Conservation (phyloP, 345 rosid species). For the Populus euphratica region DNA sequence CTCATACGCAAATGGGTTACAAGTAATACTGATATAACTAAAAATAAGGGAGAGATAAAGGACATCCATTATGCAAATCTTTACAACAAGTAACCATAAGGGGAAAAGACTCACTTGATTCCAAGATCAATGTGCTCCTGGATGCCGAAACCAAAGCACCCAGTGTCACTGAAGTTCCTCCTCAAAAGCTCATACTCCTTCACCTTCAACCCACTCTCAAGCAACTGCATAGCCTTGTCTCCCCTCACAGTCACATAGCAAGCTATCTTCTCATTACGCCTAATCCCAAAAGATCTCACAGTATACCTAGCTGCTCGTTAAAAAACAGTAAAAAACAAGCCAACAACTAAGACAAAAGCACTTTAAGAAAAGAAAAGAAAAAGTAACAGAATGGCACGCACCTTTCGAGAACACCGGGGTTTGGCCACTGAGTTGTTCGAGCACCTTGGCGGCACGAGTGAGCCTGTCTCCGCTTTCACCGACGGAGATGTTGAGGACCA, state of each 20-base stretch:
- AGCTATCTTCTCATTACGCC: slow-evolving; percentile 97
- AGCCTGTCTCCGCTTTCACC: slow-evolving; percentile 94
- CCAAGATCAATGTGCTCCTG: slow-evolving; percentile 99
- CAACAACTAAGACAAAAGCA: no score
- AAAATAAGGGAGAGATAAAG: no score
- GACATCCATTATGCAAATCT: no score
- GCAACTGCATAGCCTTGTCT: slow-evolving; percentile 95
- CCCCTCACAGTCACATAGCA: slow-evolving; percentile 97
- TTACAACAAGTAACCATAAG: neutral
- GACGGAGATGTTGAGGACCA: slow-evolving; percentile 82
- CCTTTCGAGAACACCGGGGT: slow-evolving; percentile 86
- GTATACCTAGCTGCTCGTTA: slow-evolving; percentile 78
- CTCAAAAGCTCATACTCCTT: slow-evolving; percentile 88
- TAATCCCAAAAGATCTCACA: slow-evolving; percentile 90
- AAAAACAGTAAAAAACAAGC: no score
- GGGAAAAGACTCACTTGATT: slow-evolving; percentile 52
- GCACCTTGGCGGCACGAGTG: slow-evolving; percentile 85
- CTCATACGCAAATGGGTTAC: no score
- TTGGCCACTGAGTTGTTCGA: slow-evolving; percentile 87
- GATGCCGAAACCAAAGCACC: slow-evolving; percentile 93
- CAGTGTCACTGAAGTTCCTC: slow-evolving; percentile 94
- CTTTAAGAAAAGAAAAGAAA: no score
- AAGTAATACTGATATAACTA: no score
- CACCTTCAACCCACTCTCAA: slow-evolving; percentile 95
- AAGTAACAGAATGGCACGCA: neutral